phyloP scores from a whole-genome alignment of 352 stramenopile genomes.

The Phytopythium kandeliae region DNA sequence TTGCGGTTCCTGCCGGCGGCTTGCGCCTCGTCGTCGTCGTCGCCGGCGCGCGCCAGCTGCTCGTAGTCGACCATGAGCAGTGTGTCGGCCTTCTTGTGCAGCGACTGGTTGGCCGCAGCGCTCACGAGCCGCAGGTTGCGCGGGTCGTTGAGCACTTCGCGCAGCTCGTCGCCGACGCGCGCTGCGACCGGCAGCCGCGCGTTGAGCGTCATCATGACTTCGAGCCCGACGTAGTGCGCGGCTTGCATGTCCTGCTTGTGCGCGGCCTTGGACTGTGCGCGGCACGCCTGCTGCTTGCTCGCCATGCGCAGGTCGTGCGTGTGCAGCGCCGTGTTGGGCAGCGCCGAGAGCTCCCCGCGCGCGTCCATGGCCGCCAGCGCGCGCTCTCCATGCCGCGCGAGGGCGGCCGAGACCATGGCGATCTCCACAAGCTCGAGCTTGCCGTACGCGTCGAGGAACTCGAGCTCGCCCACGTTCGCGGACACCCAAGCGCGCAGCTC shows the following conservation, averaged over 20 bases:
- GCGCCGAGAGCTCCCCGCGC: slow-evolving; percentile 20
- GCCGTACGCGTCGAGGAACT: slow-evolving; percentile 13
- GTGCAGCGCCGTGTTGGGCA: slow-evolving; percentile 30
- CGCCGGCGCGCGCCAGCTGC: slow-evolving; percentile 1
- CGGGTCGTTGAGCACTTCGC: slow-evolving; percentile 33
- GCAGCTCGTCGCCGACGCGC: slow-evolving; percentile 36
- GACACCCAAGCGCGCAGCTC: slow-evolving; percentile 28
- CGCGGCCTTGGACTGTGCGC: slow-evolving; percentile 23
- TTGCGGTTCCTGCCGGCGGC: slow-evolving; percentile 4
- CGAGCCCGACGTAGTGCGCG: slow-evolving; percentile 37
- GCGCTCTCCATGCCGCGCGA: slow-evolving; percentile 26
- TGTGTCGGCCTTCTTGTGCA: slow-evolving; percentile 40
- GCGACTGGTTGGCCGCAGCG: slow-evolving; percentile 27
- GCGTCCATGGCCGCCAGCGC: slow-evolving; percentile 21
- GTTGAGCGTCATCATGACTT: slow-evolving; percentile 43
- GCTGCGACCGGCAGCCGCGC: slow-evolving; percentile 24
- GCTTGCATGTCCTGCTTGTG: slow-evolving; percentile 34
- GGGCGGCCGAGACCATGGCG: slow-evolving; percentile 29
- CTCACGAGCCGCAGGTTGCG: slow-evolving; percentile 37
- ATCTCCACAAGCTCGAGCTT: slow-evolving; percentile 38
- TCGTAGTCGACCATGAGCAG: slow-evolving; percentile 23
- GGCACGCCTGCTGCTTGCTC: slow-evolving; percentile 32
- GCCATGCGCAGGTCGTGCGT: slow-evolving; percentile 31
- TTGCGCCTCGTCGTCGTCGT: neutral
- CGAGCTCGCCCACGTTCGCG: slow-evolving; percentile 18